These are phyloP conservation scores for Carex sylvatica DNA, from an alignment of 202 grass and related monocot genomes.

Conservation along the genomic window DNA sequence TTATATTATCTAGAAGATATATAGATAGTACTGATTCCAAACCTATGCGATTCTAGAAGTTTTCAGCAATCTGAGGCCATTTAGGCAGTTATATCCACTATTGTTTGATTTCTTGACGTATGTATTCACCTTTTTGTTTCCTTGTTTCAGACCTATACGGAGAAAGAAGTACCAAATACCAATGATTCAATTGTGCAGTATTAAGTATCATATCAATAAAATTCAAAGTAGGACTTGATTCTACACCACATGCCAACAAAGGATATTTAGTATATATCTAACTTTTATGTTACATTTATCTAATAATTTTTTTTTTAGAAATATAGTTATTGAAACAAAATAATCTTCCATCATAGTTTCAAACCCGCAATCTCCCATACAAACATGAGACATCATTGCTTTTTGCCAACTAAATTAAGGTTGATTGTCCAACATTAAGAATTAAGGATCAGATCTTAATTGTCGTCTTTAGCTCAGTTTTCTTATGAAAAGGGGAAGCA, in stretches of 20 bases:
- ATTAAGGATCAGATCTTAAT: too few species aligned
- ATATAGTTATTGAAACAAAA: not conserved
- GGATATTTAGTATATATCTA: not conserved
- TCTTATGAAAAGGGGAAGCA: too few species aligned
- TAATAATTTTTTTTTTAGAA: too few species aligned
- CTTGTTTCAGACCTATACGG: not conserved
- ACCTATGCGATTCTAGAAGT: not conserved
- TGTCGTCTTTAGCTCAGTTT: too few species aligned
- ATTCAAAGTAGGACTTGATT: not conserved
- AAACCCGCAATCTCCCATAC: too few species aligned
- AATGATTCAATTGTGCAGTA: not conserved
- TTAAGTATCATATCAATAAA: not conserved
- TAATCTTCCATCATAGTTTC: too few species aligned
- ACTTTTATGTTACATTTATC: not conserved
- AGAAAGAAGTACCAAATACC: not conserved
- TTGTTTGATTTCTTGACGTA: not conserved
- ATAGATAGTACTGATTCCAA: not conserved
- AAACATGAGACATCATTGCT: too few species aligned
- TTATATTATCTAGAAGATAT: not conserved
- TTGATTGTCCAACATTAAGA: too few species aligned
- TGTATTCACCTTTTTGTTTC: not conserved
- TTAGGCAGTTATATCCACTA: not conserved
- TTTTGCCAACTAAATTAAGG: too few species aligned
- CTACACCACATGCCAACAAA: not conserved
- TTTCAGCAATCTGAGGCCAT: not conserved